Conservation (phyloP, 192 early-diverging fungal species). For the Gaertneriomyces sp. region DNA sequence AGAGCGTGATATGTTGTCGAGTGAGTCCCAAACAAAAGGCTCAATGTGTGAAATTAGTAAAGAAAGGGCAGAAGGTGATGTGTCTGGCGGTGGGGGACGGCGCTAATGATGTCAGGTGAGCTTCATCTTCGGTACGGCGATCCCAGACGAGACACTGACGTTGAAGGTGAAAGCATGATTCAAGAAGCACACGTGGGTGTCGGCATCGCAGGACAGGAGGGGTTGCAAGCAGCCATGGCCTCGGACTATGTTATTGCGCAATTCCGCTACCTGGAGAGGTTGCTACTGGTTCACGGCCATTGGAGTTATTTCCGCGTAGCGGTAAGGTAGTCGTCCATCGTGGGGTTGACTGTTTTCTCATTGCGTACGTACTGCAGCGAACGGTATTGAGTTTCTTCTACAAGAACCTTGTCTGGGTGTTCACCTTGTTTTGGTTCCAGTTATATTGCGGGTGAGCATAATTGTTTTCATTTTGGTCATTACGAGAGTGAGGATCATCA, state of each 20-base stretch:
- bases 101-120: conserved; percentile 76
- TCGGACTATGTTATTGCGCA: conserved; percentile 90
- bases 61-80: conserved; percentile 53
- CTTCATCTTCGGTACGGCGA: neutral
- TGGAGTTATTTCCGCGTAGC: conserved; percentile 92
- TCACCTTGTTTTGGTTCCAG: conserved; percentile 87
- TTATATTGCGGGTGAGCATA: conserved; percentile 71
- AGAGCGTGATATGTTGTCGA: conserved; percentile 85
- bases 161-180: conserved; percentile 69
- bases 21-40: conserved; percentile 90
- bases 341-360: too few species aligned
- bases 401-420: conserved; percentile 93
- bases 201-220: conserved; percentile 86
- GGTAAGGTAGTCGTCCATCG: conserved; percentile 8
- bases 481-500: too few species aligned
- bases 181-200: conserved; percentile 90
- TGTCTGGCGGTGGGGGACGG: conserved; percentile 89
- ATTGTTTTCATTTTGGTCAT: neutral
- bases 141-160: neutral
- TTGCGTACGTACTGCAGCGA: conserved; percentile 38
- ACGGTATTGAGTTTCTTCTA: conserved; percentile 94
- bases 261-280: conserved; percentile 74
- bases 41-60: conserved; percentile 62
- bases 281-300: conserved; percentile 92
- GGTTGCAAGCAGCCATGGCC: conserved; percentile 78